phyloP scores from a whole-genome alignment of 2,329 filamentous ascomycete species.

The Camillea tinctor region DNA sequence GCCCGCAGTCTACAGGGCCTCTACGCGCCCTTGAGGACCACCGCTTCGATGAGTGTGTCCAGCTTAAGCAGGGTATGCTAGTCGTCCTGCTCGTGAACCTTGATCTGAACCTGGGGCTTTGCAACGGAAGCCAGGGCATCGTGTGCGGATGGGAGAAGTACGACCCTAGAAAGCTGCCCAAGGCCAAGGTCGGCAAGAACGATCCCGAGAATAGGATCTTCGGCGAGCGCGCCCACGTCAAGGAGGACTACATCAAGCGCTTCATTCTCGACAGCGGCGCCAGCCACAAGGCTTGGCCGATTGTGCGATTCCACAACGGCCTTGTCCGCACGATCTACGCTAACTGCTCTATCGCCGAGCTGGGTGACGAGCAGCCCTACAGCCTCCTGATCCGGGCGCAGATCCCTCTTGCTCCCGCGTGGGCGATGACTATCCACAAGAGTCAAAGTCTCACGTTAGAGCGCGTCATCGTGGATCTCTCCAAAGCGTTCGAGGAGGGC shows the following conservation, averaged over 20 bases:
- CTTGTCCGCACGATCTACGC: slow-evolving; percentile 45
- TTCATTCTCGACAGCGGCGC: slow-evolving; percentile 35
- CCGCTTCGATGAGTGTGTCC: slow-evolving; percentile 41
- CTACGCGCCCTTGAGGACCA: slow-evolving; percentile 42
- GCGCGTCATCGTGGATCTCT: slow-evolving; percentile 54
- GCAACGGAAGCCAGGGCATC: slow-evolving; percentile 48
- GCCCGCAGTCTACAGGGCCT: slow-evolving; percentile 24
- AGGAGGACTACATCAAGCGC: slow-evolving; percentile 35
- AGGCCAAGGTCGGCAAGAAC: slow-evolving; percentile 16
- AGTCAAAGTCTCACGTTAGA: slow-evolving; percentile 63
- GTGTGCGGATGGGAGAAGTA: slow-evolving; percentile 43
- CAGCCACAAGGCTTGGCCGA: slow-evolving; percentile 42
- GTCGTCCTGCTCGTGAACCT: slow-evolving; percentile 54
- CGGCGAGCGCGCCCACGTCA: slow-evolving; percentile 38
- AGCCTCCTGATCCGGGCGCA: slow-evolving; percentile 56
- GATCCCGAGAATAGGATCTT: slow-evolving; percentile 24
- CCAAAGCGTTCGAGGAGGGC: slow-evolving; percentile 51
- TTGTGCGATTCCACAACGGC: slow-evolving; percentile 54
- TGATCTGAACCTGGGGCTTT: slow-evolving; percentile 39
- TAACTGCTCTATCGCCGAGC: slow-evolving; percentile 46
- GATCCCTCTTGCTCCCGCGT: slow-evolving; percentile 58
- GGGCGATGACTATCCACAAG: slow-evolving; percentile 65
- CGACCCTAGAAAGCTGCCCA: slow-evolving; percentile 29
- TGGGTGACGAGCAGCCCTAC: slow-evolving; percentile 46
- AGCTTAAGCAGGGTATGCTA: slow-evolving; percentile 50